Evolutionary conservation across 2,329 filamentous ascomycete species (phyloP).

Genomic region (Pseudogymnoascus verrucosus): DNA sequence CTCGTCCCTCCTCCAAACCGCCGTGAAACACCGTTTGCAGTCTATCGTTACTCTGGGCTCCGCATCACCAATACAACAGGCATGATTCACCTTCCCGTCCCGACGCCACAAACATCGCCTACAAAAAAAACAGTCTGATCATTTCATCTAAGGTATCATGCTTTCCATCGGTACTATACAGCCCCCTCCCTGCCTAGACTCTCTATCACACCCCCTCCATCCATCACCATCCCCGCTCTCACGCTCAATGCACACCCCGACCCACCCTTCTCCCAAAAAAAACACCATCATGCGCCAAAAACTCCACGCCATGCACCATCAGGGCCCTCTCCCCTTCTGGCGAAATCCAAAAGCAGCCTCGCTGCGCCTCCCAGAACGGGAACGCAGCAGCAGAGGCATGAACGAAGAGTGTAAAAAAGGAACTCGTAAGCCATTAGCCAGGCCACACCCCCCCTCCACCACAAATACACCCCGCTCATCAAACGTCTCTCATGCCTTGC

Average conservation of each 20-base stretch:
- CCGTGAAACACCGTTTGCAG: not conserved
- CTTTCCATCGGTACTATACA: not conserved
- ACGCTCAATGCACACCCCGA: conserved; percentile 4
- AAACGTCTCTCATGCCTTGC: not conserved
- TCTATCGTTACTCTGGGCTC: not conserved
- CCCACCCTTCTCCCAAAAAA: not conserved
- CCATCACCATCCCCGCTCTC: not conserved
- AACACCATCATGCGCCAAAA: not conserved
- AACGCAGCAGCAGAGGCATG: not conserved
- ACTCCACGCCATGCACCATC: conserved; percentile 5
- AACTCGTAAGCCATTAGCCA: not conserved
- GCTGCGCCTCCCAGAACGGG: not conserved
- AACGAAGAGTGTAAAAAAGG: not conserved
- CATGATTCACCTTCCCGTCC: not conserved
- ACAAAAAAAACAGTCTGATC: not conserved
- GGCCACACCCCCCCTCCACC: not conserved
- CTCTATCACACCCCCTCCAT: not conserved
- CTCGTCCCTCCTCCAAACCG: not conserved
- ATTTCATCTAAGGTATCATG: conserved; percentile 8
- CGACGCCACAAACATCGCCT: not conserved
- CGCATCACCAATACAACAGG: not conserved
- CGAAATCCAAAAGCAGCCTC: conserved; percentile 3
- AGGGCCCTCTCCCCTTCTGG: not conserved
- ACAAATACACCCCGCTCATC: not conserved
- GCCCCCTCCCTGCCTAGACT: not conserved